Base-by-base conservation (phyloP, 768 basidiomycete species). In the Phylloporus arenicola region DNA sequence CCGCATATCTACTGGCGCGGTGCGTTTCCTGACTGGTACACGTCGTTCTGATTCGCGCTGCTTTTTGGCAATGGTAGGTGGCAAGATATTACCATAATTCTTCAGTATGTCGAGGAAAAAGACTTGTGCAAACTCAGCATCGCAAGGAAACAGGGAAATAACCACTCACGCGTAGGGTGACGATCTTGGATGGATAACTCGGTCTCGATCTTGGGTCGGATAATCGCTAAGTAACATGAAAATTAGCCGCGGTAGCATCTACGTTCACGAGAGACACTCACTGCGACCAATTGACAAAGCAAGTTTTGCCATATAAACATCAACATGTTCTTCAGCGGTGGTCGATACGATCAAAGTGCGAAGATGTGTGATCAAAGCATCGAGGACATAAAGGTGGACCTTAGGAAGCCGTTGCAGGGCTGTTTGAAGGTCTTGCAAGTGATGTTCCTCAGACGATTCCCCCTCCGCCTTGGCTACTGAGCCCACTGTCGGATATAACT, bases 111-210 rank as follows among this genome's bases (percentile, higher is more conserved):
- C 92, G 30, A 92, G 80, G 68, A 96, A 86, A 53, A 97, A 71
- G 39, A 88, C 88, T 90, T 35, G 35, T 41, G 19, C 40, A 20
- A 6, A 9, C 29, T 51, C 16, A 45, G 45, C 12, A 13, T 37
- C 20, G 27, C 40, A 41, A 6, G 1, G 3, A 17, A 35, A 8
- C 2, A 30, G 25, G n/a, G 14, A 42, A 43, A 22, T 3, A 17
- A 17, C 11, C 22, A 72, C 81, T 57, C 66, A 86, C 89, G 70
- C 14, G 86, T 78, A 45, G 91, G 83, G 71, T 95, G 86, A 35
- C 92, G 87, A 64, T 93, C 93, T 65, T 95, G 91, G 53, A 98
- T 84, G 3, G 93, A 91, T 22, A 93, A 64, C 49, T 91, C 81
- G 6, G 82, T 84, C 64, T 97, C 93, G 35, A 74, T 60, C 67